A percentile compares a stretch with the other conserved stretches of the same genome.
These are phyloP conservation scores for Neopestalotiopsis clavispora DNA, from an alignment of 2,329 filamentous ascomycete species.

Conservation along the genomic window DNA sequence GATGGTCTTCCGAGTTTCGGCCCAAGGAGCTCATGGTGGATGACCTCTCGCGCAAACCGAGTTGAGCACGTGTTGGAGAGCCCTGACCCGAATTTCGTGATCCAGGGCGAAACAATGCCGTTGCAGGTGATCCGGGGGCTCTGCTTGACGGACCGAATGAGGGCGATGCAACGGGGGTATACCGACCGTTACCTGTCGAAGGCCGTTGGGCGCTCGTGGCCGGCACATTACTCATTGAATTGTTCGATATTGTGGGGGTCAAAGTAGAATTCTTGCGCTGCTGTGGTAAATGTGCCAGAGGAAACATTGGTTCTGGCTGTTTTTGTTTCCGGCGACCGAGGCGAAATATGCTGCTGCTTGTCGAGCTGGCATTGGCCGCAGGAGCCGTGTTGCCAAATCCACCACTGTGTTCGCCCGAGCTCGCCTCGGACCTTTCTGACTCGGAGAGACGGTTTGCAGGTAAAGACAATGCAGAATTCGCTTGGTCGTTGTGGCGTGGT, in stretches of 20 bases:
- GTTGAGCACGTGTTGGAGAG: slow-evolving; percentile 64
- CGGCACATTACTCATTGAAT: slow-evolving; percentile 43
- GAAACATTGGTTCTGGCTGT: slow-evolving; percentile 78
- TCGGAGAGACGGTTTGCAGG: slow-evolving; percentile 75
- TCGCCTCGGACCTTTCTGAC: slow-evolving; percentile 88
- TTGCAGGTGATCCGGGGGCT: slow-evolving; percentile 48
- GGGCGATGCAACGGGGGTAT: slow-evolving; percentile 41
- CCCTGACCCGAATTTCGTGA: slow-evolving; percentile 68
- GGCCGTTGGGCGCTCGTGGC: slow-evolving; percentile 29
- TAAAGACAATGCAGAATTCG: slow-evolving; percentile 65
- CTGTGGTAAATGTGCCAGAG: slow-evolving; percentile 81
- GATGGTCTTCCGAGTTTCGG: slow-evolving; percentile 72
- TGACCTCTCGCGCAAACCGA: slow-evolving; percentile 75
- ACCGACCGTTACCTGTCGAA: slow-evolving; percentile 35
- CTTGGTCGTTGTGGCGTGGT: slow-evolving; percentile 66
- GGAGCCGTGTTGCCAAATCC: slow-evolving; percentile 63
- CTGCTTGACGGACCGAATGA: slow-evolving; percentile 36
- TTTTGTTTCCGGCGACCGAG: slow-evolving; percentile 79
- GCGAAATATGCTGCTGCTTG: slow-evolving; percentile 75
- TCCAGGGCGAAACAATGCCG: slow-evolving; percentile 53
- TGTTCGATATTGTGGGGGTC: slow-evolving; percentile 43
- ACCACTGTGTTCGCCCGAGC: slow-evolving; percentile 67
- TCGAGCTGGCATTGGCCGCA: slow-evolving; percentile 67
- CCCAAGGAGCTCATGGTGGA: slow-evolving; percentile 88
- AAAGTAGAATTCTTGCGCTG: slow-evolving; percentile 57